phyloP scores from a whole-genome alignment of 176 grass and related monocot genomes.

The Paspalum notatum region DNA sequence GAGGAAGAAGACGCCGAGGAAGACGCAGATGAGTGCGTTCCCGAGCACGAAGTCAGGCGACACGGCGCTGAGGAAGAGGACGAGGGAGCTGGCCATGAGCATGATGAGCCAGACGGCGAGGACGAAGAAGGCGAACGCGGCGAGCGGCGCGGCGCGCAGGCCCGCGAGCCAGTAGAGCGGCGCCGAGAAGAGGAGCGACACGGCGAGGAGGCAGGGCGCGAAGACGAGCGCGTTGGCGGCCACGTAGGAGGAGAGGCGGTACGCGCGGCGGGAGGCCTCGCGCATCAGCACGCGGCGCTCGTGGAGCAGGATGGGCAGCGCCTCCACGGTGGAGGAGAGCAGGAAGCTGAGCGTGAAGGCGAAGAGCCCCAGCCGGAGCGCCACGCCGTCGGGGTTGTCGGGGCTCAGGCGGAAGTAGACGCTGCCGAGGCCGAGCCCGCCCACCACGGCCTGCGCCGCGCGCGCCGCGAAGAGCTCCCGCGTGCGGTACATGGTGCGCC shows the following conservation, averaged over 20 bases:
- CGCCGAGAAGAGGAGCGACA: conserved; percentile 68
- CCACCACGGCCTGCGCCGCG: conserved; percentile 78
- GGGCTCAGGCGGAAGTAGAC: conserved; percentile 64
- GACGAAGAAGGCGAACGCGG: conserved; percentile 70
- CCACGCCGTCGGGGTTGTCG: conserved; percentile 54
- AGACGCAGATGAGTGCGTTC: conserved; percentile 84
- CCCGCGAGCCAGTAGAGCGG: conserved; percentile 78
- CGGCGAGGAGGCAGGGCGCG: conserved; percentile 80
- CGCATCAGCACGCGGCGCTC: conserved; percentile 90
- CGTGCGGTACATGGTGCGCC: conserved; percentile 87
- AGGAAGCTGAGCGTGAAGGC: conserved; percentile 96
- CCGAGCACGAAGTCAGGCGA: conserved; percentile 84
- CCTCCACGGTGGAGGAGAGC: conserved; percentile 91
- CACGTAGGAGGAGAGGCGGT: conserved; percentile 87
- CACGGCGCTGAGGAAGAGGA: conserved; percentile 85
- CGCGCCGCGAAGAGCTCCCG: conserved; percentile 82
- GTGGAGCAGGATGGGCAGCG: conserved; percentile 79
- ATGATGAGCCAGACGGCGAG: conserved; percentile 88
- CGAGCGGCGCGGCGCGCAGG: conserved; percentile 49
- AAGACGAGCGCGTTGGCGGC: conserved; percentile 72
- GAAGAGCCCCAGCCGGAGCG: conserved; percentile 81
- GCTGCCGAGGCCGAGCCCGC: conserved; percentile 73
- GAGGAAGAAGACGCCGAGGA: conserved; percentile 84
- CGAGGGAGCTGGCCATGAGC: conserved; percentile 86
- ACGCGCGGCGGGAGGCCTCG: conserved; percentile 69